Base-by-base conservation (phyloP, 805 yeast genomes). In the Nakazawaea ernobii region DNA sequence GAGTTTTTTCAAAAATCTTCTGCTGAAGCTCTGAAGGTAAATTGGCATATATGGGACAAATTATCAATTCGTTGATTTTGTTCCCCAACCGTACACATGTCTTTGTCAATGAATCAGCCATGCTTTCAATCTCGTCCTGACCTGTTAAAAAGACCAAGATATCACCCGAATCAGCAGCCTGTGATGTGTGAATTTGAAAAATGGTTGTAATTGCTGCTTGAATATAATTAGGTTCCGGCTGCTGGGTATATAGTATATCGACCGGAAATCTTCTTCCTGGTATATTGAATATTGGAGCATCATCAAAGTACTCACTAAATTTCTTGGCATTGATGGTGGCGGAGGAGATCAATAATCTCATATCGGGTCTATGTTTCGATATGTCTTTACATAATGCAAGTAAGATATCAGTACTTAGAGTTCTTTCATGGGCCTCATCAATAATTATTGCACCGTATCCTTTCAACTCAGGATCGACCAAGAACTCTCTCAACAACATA, bases 391-490 rank as follows among this genome's bases (percentile, higher is more conserved):
- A 65, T 33, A 94, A 67, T 0, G 96, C 95, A 44, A 92, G 69
- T 8, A 92, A 60, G 2, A 79, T 70, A 65, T 92, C 99, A 0
- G 98, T 92, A n/a, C 92, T 83, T 36, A 92, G 70, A 0, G 98
- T 94, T 49, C 99, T 74, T 62, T 94, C 99, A 61, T 94, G 99
- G 0, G 99, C 99, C 65, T 92, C 99, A 66, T 92, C 99, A 42
- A 92, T 83, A 85, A 92, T 90, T 48, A 92, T 72, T 1, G 86
- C 95, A 1, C 94, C 79, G 59, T 91, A 92, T 2, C 66, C 68
- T 1, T 73, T 64, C 36, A 91, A 65, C 38, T 78, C 78, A 0
- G 95, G 87, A 60, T 91, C 97, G 1, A 75, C 69, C 32, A 91
- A 66, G 53, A 88, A 84, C 65, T 94, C 99, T 49, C 97, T 68